phyloP scores from a whole-genome alignment of 176 grass and related monocot species.

The Oryza coarctata region DNA sequence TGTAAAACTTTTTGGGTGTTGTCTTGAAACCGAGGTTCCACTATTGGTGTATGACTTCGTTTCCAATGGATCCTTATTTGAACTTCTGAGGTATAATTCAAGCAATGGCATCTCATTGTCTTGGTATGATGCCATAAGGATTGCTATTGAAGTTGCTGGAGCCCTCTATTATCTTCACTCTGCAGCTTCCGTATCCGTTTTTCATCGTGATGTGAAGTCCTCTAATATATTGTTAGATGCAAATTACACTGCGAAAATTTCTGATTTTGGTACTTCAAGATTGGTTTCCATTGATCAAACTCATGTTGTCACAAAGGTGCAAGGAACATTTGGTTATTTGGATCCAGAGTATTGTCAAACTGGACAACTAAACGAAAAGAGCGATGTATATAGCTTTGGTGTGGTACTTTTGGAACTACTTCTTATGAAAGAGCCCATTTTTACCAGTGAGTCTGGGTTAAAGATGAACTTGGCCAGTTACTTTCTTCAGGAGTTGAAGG shows the following conservation, averaged over 20 bases:
- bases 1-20: constrained; percentile 30
- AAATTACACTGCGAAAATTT: constrained; percentile 28
- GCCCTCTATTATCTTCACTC: constrained; percentile 16
- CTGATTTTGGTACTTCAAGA: constrained; percentile 43
- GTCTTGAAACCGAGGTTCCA: constrained; percentile 24
- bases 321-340: constrained; percentile 51
- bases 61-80: constrained; percentile 32
- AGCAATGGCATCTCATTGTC: background rate
- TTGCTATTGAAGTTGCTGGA: constrained; percentile 7
- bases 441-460: background rate
- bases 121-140: constrained; percentile 26
- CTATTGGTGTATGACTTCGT: constrained; percentile 39
- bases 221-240: constrained; percentile 44
- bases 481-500: background rate
- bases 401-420: constrained; percentile 38
- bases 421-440: background rate
- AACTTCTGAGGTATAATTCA: background rate
- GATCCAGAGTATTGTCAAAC: constrained; percentile 48
- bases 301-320: constrained; percentile 32
- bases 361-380: constrained; percentile 34
- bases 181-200: constrained; percentile 12
- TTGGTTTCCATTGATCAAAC: constrained; percentile 37
- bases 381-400: constrained; percentile 41
- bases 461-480: background rate
- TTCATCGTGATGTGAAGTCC: constrained; percentile 40